Percentiles rank a stretch among this genome's conserved stretches.
Conservation (phyloP, 805 yeast species). For the Zygotorulaspora danielsina region DNA sequence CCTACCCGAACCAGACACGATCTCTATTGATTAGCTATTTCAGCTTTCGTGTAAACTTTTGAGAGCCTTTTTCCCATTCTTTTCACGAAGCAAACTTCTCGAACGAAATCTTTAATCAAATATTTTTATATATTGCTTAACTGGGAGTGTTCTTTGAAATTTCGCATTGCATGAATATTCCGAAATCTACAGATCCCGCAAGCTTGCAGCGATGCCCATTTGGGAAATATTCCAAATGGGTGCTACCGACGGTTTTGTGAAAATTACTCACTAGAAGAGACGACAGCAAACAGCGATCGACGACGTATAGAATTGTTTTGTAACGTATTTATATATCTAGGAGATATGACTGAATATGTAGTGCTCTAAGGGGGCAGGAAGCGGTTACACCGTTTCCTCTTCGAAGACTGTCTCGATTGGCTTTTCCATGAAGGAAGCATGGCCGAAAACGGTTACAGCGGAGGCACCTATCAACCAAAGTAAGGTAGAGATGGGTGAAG, state of each 20-base stretch:
- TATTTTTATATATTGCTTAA: not conserved
- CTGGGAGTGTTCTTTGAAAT: slow-evolving; percentile 3
- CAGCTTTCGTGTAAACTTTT: too few species aligned
- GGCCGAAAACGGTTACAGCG: slow-evolving; percentile 70
- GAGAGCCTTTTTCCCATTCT: too few species aligned
- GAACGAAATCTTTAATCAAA: not conserved
- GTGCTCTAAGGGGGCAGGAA: not conserved
- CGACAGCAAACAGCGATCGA: not conserved
- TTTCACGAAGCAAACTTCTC: too few species aligned
- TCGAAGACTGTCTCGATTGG: slow-evolving; percentile 94
- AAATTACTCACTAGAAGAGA: slow-evolving; percentile 1
- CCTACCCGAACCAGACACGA: too few species aligned
- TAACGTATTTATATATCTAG: not conserved
- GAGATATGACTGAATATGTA: not conserved
- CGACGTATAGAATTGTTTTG: too few species aligned
- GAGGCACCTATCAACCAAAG: slow-evolving; percentile 91
- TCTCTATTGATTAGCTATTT: not conserved
- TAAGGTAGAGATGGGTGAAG: slow-evolving; percentile 83
- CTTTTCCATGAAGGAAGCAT: slow-evolving; percentile 89
- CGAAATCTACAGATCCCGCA: not conserved
- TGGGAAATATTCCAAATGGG: slow-evolving; percentile 1
- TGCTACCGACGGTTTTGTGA: too few species aligned
- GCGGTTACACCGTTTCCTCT: slow-evolving; percentile 48
- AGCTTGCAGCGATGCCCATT: not conserved
- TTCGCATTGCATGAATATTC: slow-evolving; percentile 2